Evolutionary conservation across 805 yeast genomes (phyloP).

Genomic region (Pichia nanzhaoensis): DNA sequence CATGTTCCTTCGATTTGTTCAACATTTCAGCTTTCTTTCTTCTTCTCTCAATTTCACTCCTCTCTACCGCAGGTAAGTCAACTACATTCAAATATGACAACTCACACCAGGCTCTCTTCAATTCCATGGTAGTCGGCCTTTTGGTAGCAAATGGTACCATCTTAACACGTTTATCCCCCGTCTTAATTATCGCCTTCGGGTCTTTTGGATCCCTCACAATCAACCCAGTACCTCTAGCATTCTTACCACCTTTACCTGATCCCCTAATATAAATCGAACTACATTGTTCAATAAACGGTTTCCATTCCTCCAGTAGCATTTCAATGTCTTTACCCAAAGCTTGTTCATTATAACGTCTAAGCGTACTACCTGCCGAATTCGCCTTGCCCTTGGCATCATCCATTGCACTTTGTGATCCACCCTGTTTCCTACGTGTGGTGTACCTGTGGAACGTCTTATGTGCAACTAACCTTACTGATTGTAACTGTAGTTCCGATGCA

Average conservation of each 20-base stretch:
- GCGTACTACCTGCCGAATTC: constrained; percentile 87
- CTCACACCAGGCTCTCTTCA: constrained; percentile 79
- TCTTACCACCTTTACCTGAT: constrained; percentile 59
- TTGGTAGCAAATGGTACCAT: constrained; percentile 84
- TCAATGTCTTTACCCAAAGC: constrained; percentile 76
- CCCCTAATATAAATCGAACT: constrained; percentile 66
- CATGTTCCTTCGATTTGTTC: constrained; percentile 22
- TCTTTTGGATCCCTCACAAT: constrained; percentile 12
- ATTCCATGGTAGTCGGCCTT: constrained; percentile 75
- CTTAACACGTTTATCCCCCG: constrained; percentile 55
- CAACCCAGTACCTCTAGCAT: constrained; percentile 50
- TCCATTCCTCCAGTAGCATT: constrained; percentile 63
- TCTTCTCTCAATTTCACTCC: constrained; percentile 22
- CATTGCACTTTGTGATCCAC: constrained; percentile 91
- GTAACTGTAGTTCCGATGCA: constrained; percentile 46
- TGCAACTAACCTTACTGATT: constrained; percentile 56
- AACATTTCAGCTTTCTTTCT: constrained; percentile 28
- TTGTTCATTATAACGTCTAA: constrained; percentile 85
- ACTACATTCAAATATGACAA: constrained; percentile 52
- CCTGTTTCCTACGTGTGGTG: constrained; percentile 94
- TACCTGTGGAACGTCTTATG: constrained; percentile 91
- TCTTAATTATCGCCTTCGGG: constrained; percentile 46
- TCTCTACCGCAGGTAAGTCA: constrained; percentile 47
- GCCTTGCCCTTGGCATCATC: constrained; percentile 94
- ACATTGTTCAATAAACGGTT: constrained; percentile 49